Percentiles rank a stretch among this genome's conserved stretches.
phyloP scores from a whole-genome alignment of 176 grass and related monocot genomes.

The Cenchrus fungigraminus region DNA sequence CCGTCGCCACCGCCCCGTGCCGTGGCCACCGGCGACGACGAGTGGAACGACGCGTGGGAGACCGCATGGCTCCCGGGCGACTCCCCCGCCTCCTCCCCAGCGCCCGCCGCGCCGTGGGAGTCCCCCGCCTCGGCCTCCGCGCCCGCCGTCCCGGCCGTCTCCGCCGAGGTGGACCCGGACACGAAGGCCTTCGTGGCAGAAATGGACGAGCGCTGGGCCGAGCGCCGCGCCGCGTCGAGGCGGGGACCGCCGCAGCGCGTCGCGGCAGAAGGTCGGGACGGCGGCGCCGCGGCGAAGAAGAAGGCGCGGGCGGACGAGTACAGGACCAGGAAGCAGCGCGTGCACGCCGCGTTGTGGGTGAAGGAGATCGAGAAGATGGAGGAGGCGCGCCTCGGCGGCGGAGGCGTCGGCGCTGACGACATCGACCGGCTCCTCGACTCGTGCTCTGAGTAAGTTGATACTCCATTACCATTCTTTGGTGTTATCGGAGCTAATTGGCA shows the following conservation, averaged over 20 bases:
- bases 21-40: constrained; percentile 58
- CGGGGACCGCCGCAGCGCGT: constrained; percentile 26
- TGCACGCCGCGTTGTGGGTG: constrained; percentile 86
- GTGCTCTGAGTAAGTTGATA: constrained; percentile 70
- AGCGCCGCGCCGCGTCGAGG: constrained; percentile 54
- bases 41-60: constrained; percentile 99
- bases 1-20: not conserved
- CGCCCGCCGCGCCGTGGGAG: constrained; percentile 69
- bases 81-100: constrained; percentile 50
- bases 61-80: constrained; percentile 92
- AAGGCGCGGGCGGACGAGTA: constrained; percentile 74
- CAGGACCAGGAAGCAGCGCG: constrained; percentile 86
- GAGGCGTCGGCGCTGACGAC: constrained; percentile 58
- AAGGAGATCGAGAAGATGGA: constrained; percentile 97
- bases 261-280: constrained; percentile 30
- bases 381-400: constrained; percentile 74
- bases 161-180: constrained; percentile 74
- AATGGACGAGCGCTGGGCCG: constrained; percentile 91
- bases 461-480: not conserved
- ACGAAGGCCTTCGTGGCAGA: constrained; percentile 89
- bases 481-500: not conserved
- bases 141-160: constrained; percentile 1
- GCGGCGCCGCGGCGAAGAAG: constrained; percentile 47
- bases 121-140: constrained; percentile 32
- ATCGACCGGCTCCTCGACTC: constrained; percentile 91